These are phyloP conservation scores for Symbiotaphrina buchneri DNA, from an alignment of 495 filamentous ascomycete species.

Conservation along the genomic window DNA sequence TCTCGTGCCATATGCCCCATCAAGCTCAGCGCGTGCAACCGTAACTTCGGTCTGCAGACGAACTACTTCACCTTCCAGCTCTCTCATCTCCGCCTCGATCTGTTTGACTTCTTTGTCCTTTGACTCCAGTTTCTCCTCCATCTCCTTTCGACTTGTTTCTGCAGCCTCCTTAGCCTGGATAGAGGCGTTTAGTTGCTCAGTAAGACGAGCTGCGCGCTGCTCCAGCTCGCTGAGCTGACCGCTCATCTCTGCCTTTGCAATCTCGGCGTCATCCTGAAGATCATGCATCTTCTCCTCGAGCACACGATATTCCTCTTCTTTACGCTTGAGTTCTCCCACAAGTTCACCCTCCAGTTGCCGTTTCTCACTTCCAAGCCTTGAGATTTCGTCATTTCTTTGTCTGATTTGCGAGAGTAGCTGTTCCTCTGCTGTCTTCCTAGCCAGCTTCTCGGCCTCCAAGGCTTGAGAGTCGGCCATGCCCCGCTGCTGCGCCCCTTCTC, in stretches of 20 bases:
- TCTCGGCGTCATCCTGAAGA: constrained; percentile 13
- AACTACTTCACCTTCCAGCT: constrained; percentile 61
- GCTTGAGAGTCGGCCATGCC: constrained; percentile 12
- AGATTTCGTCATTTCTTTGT: constrained; percentile 8
- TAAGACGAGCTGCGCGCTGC: background rate
- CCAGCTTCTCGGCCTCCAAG: constrained; percentile 29
- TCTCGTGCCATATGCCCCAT: constrained; percentile 71
- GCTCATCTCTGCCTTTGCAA: constrained; percentile 2
- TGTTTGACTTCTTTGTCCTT: constrained; percentile 12
- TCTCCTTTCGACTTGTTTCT: background rate
- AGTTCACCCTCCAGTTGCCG: too few relatives aligned
- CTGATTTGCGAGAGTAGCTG: constrained; percentile 1
- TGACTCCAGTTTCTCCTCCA: constrained; percentile 11
- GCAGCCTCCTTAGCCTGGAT: constrained; percentile 1
- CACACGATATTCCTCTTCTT: too few relatives aligned
- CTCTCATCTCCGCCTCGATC: constrained; percentile 30
- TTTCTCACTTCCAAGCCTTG: constrained; percentile 5
- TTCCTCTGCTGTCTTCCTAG: constrained; percentile 6
- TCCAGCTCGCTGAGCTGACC: constrained; percentile 1
- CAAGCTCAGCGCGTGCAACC: constrained; percentile 81
- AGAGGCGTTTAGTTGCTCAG: constrained; percentile 1
- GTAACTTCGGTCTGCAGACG: constrained; percentile 79
- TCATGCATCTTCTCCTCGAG: constrained; percentile 16
- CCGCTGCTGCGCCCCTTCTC: constrained; percentile 12
- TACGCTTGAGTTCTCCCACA: too few relatives aligned